Evolutionary conservation across 2,329 filamentous ascomycete genomes (phyloP).

Genomic region (Aureobasidium melanogenum): DNA sequence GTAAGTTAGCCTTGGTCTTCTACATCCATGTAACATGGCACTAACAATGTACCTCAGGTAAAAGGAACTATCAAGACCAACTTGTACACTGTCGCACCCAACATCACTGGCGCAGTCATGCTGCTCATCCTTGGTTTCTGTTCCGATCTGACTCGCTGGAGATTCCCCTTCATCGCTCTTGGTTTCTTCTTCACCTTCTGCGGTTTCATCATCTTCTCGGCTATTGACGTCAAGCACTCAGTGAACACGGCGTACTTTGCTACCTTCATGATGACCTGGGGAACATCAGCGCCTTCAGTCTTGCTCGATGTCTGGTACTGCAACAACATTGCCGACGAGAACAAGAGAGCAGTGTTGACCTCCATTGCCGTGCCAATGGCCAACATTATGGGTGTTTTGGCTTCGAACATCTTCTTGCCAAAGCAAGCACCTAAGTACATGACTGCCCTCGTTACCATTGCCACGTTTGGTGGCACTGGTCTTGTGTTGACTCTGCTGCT

Average conservation of each 20-base stretch:
- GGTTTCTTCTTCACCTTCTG: constrained; percentile 67
- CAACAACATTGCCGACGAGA: constrained; percentile 74
- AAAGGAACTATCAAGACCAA: constrained; percentile 56
- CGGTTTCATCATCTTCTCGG: constrained; percentile 71
- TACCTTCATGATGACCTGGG: constrained; percentile 75
- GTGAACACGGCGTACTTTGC: constrained; percentile 65
- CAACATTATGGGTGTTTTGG: constrained; percentile 67
- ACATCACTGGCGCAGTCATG: constrained; percentile 64
- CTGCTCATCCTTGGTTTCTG: constrained; percentile 63
- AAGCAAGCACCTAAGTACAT: constrained; percentile 58
- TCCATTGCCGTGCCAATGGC: constrained; percentile 65
- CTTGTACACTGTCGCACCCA: constrained; percentile 73
- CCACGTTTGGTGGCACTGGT: constrained; percentile 54
- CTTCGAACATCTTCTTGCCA: constrained; percentile 57
- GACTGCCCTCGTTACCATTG: constrained; percentile 56
- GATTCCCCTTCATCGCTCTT: constrained; percentile 65
- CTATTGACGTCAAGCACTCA: constrained; percentile 53
- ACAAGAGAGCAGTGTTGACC: constrained; percentile 60
- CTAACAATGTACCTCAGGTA: not conserved
- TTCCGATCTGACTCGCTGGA: constrained; percentile 56
- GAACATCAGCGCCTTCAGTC: constrained; percentile 65
- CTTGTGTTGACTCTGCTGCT: constrained; percentile 46
- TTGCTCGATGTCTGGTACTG: constrained; percentile 65
- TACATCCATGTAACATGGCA: not conserved
- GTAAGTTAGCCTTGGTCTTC: not conserved